These are phyloP conservation scores for Terfezia claveryi DNA, from an alignment of 495 filamentous ascomycete genomes.

Conservation along the genomic window DNA sequence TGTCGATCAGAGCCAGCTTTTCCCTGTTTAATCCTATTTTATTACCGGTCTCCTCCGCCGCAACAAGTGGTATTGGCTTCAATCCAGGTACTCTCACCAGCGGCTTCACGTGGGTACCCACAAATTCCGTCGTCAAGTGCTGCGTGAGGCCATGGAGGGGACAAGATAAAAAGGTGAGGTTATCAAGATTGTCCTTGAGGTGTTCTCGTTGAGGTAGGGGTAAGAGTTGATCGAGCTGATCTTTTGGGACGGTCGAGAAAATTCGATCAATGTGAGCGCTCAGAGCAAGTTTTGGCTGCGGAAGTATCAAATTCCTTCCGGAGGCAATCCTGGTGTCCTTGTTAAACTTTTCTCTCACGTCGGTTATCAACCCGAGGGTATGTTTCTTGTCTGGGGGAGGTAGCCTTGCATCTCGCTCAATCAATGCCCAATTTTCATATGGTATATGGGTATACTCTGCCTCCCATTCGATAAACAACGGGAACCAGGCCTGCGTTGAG, in stretches of 20 bases:
- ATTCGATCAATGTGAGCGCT: conserved; percentile 19
- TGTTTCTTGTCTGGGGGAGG: background rate
- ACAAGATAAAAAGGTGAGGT: conserved; percentile 21
- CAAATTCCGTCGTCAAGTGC: conserved; percentile 7
- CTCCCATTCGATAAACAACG: conserved; percentile 34
- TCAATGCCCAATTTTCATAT: conserved; percentile 19
- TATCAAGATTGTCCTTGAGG: background rate
- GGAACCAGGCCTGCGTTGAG: conserved; percentile 26
- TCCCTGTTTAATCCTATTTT: background rate
- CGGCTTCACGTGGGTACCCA: conserved; percentile 29
- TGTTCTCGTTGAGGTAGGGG: background rate
- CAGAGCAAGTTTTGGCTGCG: conserved; percentile 25
- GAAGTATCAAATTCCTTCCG: conserved; percentile 26
- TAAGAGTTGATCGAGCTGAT: conserved; percentile 7
- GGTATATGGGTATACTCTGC: conserved; percentile 28
- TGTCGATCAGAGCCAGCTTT: background rate
- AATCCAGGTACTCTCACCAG: background rate
- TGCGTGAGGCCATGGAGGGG: conserved; percentile 25
- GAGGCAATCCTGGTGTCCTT: conserved; percentile 19
- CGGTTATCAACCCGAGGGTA: conserved; percentile 17
- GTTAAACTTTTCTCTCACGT: background rate
- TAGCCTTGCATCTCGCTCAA: conserved; percentile 13
- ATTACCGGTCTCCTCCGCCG: background rate
- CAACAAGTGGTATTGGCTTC: conserved; percentile 3
- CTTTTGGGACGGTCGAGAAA: conserved; percentile 12